phyloP scores from a whole-genome alignment of 306 rosid species.

The Sophora flavescens region DNA sequence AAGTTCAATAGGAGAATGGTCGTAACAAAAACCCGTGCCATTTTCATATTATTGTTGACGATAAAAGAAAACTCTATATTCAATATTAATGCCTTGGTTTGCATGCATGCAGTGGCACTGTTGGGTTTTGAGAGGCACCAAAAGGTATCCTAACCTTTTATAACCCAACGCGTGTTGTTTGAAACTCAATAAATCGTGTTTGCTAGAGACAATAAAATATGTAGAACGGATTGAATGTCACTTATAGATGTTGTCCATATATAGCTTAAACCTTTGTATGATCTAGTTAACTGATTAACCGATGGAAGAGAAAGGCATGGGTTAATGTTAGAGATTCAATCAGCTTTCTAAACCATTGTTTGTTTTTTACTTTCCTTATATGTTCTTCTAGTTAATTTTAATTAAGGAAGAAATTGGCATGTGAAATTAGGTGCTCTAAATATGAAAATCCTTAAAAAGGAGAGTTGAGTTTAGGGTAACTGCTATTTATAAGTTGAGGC shows the following conservation, averaged over 20 bases:
- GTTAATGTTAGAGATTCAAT: constrained; percentile 16
- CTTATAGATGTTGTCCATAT: constrained; percentile 17
- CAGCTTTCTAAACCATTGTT: constrained; percentile 15
- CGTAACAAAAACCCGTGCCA: neutral
- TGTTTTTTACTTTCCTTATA: neutral
- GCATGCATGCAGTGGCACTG: neutral
- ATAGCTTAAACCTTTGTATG: neutral
- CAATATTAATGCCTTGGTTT: neutral
- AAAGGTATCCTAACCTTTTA: constrained; percentile 15
- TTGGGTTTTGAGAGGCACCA: neutral
- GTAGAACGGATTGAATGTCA: constrained; percentile 5
- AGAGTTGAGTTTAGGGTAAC: neutral
- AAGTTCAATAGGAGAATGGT: constrained; percentile 33
- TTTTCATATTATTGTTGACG: neutral
- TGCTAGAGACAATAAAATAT: neutral
- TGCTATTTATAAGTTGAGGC: constrained; percentile 29
- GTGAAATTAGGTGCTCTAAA: neutral
- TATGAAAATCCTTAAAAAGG: neutral
- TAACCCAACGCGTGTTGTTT: neutral
- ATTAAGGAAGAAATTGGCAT: neutral
- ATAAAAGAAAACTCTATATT: neutral
- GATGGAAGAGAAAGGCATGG: constrained; percentile 6
- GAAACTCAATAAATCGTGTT: neutral
- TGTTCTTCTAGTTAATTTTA: neutral
- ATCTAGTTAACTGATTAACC: constrained; percentile 22